Percentiles rank a stretch among this genome's conserved stretches.
These are phyloP conservation scores for Candida coquimbonensis DNA, from an alignment of 805 yeast species.

Conservation along the genomic window DNA sequence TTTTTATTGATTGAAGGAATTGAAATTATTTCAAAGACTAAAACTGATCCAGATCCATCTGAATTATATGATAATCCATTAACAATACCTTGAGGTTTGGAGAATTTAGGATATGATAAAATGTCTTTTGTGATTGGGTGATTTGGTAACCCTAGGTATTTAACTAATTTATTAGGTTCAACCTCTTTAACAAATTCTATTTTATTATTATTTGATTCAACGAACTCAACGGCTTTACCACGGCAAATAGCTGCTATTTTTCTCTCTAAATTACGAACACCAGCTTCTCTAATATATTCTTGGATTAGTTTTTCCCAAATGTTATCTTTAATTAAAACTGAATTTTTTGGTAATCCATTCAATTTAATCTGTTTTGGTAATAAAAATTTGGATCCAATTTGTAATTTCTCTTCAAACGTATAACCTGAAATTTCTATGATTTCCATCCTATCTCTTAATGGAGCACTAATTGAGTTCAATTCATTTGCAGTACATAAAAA, in stretches of 20 bases:
- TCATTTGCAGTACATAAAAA: constrained; percentile 87
- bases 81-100: constrained; percentile 64
- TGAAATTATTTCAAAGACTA: constrained; percentile 72
- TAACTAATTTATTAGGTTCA: constrained; percentile 48
- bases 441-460: constrained; percentile 80
- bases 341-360: constrained; percentile 49
- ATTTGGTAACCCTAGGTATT: constrained; percentile 63
- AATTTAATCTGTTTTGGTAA: constrained; percentile 68
- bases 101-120: constrained; percentile 36
- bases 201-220: constrained; percentile 12
- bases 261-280: constrained; percentile 76
- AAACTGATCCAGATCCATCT: constrained; percentile 77
- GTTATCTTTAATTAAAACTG: constrained; percentile 41
- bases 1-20: constrained; percentile 35
- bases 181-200: constrained; percentile 25
- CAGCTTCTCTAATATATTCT: constrained; percentile 77
- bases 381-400: constrained; percentile 61
- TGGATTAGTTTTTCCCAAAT: constrained; percentile 58
- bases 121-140: constrained; percentile 36
- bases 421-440: constrained; percentile 73
- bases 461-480: constrained; percentile 60
- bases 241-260: constrained; percentile 71
- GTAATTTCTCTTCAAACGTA: constrained; percentile 67
- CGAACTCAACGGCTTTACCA: constrained; percentile 68
- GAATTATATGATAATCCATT: constrained; percentile 85